Conservation (phyloP, 2,329 filamentous ascomycete genomes). For the Penicillium digitatum region DNA sequence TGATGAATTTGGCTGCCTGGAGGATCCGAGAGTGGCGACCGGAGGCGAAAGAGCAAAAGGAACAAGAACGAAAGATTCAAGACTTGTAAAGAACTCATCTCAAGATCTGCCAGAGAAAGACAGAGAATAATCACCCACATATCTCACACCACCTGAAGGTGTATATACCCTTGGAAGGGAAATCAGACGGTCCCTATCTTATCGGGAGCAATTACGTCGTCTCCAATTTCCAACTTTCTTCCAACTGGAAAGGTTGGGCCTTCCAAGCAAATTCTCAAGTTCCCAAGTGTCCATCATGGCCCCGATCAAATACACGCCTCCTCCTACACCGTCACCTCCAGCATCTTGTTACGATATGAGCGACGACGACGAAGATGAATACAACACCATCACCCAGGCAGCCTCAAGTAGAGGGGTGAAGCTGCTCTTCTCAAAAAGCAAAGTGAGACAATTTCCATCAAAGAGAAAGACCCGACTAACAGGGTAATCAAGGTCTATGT, state of each 20-base stretch:
- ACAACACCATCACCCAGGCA: conserved; percentile 84
- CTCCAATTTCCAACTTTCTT: background rate
- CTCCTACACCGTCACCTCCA: conserved; percentile 63
- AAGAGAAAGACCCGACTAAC: conserved; percentile 2
- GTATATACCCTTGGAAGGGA: too few relatives aligned
- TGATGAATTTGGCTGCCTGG: conserved; percentile 9
- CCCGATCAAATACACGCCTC: conserved; percentile 37
- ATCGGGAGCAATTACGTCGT: conserved; percentile 9
- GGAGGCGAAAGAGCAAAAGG: background rate
- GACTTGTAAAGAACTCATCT: too few relatives aligned
- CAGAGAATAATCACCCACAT: too few relatives aligned
- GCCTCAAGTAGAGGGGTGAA: conserved; percentile 80
- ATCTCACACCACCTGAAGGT: too few relatives aligned
- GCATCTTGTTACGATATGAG: conserved; percentile 93
- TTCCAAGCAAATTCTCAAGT: background rate
- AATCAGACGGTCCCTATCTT: background rate
- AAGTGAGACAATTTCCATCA: conserved; percentile 52
- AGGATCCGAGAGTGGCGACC: background rate
- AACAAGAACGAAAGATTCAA: too few relatives aligned
- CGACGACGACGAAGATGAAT: conserved; percentile 92
- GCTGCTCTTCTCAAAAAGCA: conserved; percentile 93
- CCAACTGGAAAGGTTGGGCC: background rate
- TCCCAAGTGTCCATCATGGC: conserved; percentile 28
- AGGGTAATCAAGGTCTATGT: conserved; percentile 72
- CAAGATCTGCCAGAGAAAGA: too few relatives aligned